These are phyloP conservation scores for Rhodotorula mucilaginosa DNA, from an alignment of 1,284 basidiomycete species.

Conservation along the genomic window DNA sequence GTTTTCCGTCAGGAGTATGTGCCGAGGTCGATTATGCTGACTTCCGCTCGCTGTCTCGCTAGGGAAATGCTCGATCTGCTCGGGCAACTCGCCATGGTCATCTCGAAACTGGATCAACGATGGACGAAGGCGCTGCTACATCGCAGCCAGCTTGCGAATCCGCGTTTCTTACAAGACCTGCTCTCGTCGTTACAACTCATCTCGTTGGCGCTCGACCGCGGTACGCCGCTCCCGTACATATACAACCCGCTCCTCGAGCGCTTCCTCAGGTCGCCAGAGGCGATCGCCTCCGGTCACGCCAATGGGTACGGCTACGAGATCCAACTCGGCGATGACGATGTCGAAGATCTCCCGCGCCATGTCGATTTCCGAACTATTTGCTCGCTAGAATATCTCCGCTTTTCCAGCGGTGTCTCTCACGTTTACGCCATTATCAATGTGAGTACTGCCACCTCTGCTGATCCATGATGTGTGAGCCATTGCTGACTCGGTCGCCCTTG, in stretches of 20 bases:
- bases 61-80: conserved; percentile 39
- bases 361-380: conserved; percentile 38
- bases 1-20: no score
- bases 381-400: conserved; percentile 38
- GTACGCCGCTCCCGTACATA: conserved; percentile 29
- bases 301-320: conserved; percentile 30
- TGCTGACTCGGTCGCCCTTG: not conserved
- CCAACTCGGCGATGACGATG: conserved; percentile 20
- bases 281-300: conserved; percentile 12
- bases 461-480: not conserved
- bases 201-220: conserved; percentile 22
- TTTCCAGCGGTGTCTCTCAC: conserved; percentile 31
- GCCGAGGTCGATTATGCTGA: rapidly evolving
- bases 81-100: conserved; percentile 25
- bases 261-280: conserved; percentile 36
- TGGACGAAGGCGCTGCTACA: conserved; percentile 39
- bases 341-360: conserved; percentile 35
- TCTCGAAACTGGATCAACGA: conserved; percentile 26
- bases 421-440: conserved; percentile 36
- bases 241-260: conserved; percentile 36
- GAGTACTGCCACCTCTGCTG: not conserved
- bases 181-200: conserved; percentile 30
- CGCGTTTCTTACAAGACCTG: conserved; percentile 33
- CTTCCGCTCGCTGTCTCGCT: not conserved
- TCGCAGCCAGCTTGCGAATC: conserved; percentile 33